Percentiles rank a stretch among this genome's conserved stretches.
Evolutionary conservation across 768 basidiomycete species (phyloP).

Genomic region (Kwoniella botswanensis): DNA sequence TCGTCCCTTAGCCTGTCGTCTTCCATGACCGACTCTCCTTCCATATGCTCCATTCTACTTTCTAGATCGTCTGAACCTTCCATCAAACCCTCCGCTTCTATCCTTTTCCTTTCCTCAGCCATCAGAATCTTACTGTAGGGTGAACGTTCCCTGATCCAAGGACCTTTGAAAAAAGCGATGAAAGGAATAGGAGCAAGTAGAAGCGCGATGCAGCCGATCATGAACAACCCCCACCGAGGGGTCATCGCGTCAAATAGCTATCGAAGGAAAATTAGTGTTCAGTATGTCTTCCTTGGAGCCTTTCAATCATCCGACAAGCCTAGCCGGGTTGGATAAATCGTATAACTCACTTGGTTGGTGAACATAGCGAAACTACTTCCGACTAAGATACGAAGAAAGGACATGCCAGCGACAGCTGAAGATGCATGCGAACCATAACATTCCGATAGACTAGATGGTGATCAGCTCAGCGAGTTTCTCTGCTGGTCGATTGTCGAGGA

Average conservation of each 20-base stretch:
- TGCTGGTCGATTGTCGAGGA: too few relatives aligned
- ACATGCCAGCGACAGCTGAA: constrained; percentile 72
- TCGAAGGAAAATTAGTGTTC: not conserved
- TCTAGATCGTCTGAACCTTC: constrained; percentile 26
- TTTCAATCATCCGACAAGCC: not conserved
- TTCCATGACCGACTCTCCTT: constrained; percentile 22
- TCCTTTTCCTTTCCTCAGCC: constrained; percentile 42
- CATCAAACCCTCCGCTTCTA: constrained; percentile 10
- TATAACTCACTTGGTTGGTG: constrained; percentile 19
- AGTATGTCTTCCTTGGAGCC: not conserved
- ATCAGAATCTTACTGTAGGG: constrained; percentile 45
- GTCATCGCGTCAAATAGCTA: constrained; percentile 65
- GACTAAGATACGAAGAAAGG: constrained; percentile 63
- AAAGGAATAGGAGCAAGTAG: constrained; percentile 65
- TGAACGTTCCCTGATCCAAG: constrained; percentile 49
- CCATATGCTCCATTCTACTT: constrained; percentile 21
- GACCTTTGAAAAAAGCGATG: constrained; percentile 54
- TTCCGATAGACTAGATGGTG: constrained; percentile 62
- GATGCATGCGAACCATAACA: constrained; percentile 68
- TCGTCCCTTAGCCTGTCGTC: constrained; percentile 6
- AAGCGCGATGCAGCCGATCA: constrained; percentile 61
- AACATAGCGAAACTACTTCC: constrained; percentile 67
- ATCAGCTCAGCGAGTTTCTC: too few relatives aligned
- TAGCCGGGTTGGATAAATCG: not conserved
- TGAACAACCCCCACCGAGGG: constrained; percentile 64